Conservation (phyloP, 208 protist genomes). For the Spironucleus salmonicida region DNA sequence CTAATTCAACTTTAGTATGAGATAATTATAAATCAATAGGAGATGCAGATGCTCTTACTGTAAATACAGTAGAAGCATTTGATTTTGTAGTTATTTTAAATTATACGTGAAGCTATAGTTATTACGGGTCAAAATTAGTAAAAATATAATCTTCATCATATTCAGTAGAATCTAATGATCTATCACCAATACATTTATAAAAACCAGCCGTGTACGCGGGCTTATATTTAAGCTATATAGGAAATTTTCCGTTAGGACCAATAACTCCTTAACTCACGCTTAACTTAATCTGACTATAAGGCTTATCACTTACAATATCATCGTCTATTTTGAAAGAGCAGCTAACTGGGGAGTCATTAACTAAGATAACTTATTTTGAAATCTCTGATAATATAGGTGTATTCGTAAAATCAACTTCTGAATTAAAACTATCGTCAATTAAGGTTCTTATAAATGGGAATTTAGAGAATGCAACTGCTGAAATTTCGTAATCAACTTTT, state of each 20-base stretch:
- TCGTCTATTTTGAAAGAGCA: neutral
- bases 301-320: neutral
- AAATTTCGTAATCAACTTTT: neutral
- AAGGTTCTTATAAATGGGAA: slow-evolving; percentile 7
- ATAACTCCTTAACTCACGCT: slow-evolving; percentile 4
- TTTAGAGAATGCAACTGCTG: neutral
- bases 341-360: slow-evolving; percentile 10
- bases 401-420: neutral
- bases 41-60: neutral
- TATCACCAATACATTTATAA: no score
- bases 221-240: neutral
- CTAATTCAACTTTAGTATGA: slow-evolving; percentile 3
- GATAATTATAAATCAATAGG: neutral
- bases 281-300: neutral
- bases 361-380: slow-evolving; percentile 2
- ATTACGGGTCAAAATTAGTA: no score
- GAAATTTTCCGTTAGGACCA: neutral
- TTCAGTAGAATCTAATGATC: no score
- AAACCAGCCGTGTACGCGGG: neutral
- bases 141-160: no score
- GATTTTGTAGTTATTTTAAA: neutral
- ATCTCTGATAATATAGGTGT: neutral
- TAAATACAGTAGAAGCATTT: neutral
- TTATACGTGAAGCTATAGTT: neutral
- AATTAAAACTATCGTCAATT: neutral